Conservation (phyloP, 768 basidiomycete genomes). For the Phlebiopsis flavidoalba region DNA sequence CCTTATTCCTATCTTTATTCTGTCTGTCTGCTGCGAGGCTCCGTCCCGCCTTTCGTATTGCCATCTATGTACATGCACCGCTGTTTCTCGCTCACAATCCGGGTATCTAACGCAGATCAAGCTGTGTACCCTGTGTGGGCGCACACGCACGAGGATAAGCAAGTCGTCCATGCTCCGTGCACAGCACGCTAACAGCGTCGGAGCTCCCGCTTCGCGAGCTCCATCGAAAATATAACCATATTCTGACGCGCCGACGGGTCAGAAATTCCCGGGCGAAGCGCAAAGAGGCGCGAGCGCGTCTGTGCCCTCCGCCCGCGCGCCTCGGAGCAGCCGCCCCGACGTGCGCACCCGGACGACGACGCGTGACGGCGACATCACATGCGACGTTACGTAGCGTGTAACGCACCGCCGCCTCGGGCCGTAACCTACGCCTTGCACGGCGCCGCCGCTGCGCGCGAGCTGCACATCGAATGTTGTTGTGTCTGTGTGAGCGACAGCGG, state of each 20-base stretch:
- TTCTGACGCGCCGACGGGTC: not conserved
- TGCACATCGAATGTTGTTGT: not conserved
- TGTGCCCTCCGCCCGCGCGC: too few species aligned
- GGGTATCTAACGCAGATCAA: not conserved
- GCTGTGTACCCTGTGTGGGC: not conserved
- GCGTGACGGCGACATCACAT: constrained; percentile 5
- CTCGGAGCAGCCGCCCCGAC: not conserved
- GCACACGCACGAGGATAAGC: not conserved
- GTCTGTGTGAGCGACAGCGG: not conserved
- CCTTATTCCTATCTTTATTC: not conserved
- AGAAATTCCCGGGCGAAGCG: not conserved
- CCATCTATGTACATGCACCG: not conserved
- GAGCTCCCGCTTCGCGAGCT: not conserved
- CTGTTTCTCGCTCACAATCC: not conserved
- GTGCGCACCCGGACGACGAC: not conserved
- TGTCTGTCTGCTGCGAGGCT: not conserved
- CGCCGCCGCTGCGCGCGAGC: not conserved
- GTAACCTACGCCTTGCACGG: not conserved
- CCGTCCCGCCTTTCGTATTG: not conserved
- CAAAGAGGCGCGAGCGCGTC: not conserved
- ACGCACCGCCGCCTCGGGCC: not conserved
- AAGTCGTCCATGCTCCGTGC: not conserved
- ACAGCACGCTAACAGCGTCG: not conserved
- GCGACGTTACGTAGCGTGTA: not conserved
- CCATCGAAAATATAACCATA: not conserved